Evolutionary conservation across 2,329 filamentous ascomycete genomes (phyloP).

Genomic region (Incumbomyces lentus): DNA sequence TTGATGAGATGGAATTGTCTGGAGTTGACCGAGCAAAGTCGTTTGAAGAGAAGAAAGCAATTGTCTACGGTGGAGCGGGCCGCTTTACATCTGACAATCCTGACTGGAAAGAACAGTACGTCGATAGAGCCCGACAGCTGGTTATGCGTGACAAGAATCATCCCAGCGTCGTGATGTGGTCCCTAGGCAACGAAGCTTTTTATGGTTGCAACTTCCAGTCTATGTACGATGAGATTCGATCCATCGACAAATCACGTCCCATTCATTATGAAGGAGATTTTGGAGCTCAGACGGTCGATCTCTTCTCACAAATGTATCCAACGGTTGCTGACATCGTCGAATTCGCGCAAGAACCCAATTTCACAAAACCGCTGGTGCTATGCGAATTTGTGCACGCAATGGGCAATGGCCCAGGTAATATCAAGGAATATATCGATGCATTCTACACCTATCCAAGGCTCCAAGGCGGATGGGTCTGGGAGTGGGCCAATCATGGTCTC

Average conservation of each 20-base stretch:
- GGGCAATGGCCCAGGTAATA: conserved; percentile 62
- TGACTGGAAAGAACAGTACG: conserved; percentile 46
- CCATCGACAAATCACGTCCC: conserved; percentile 47
- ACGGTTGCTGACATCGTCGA: conserved; percentile 30
- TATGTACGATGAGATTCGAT: conserved; percentile 55
- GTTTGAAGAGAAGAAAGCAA: conserved; percentile 1
- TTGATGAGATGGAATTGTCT: neutral
- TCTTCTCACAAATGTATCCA: conserved; percentile 60
- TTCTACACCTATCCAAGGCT: conserved; percentile 52
- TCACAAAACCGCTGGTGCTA: conserved; percentile 31
- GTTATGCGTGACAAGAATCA: conserved; percentile 62
- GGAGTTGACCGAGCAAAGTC: neutral
- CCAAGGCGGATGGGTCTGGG: conserved; percentile 59
- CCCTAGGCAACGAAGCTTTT: conserved; percentile 62
- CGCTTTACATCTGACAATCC: conserved; percentile 25
- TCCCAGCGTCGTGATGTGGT: conserved; percentile 62
- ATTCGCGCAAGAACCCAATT: conserved; percentile 43
- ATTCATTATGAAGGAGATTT: conserved; percentile 59
- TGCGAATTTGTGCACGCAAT: conserved; percentile 53
- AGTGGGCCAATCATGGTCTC: conserved; percentile 54
- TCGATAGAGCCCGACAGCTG: conserved; percentile 56
- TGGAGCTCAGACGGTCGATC: conserved; percentile 50
- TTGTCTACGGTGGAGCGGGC: conserved; percentile 14
- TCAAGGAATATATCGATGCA: conserved; percentile 56
- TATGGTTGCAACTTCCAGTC: conserved; percentile 58